A percentile compares a stretch with the other conserved stretches of the same genome.
Conservation (phyloP, 257 asterid species). For the Asclepias syriaca region DNA sequence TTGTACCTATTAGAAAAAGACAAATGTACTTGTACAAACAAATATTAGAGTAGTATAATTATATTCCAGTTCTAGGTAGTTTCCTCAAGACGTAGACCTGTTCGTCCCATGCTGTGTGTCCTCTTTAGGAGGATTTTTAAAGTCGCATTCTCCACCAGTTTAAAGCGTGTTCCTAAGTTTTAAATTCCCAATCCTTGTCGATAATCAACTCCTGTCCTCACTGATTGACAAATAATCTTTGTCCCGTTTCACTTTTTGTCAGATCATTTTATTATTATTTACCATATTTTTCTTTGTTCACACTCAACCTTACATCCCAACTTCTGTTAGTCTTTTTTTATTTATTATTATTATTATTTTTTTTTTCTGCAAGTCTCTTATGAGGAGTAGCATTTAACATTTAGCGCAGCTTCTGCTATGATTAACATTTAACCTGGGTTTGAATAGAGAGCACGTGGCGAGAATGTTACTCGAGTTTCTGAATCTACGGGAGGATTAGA, state of each 20-base stretch:
- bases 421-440: background rate
- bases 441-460: background rate
- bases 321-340: background rate
- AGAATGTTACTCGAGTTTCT: background rate
- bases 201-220: background rate
- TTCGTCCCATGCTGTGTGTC: conserved; percentile 18
- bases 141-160: conserved; percentile 15
- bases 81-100: conserved; percentile 8
- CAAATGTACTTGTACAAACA: too few relatives aligned
- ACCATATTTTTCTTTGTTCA: conserved; percentile 7
- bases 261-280: background rate
- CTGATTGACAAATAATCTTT: conserved; percentile 14
- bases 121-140: conserved; percentile 11
- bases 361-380: too few relatives aligned
- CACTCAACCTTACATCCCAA: background rate
- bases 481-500: background rate
- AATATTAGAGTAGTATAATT: background rate
- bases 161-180: conserved; percentile 12
- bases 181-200: background rate
- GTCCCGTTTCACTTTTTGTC: conserved; percentile 20
- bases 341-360: too few relatives aligned
- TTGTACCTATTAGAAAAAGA: background rate
- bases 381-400: background rate
- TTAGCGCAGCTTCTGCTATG: background rate
- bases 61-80: conserved; percentile 6